Evolutionary conservation across 805 yeast species (phyloP).

Genomic region (Kuraishia hungarica): DNA sequence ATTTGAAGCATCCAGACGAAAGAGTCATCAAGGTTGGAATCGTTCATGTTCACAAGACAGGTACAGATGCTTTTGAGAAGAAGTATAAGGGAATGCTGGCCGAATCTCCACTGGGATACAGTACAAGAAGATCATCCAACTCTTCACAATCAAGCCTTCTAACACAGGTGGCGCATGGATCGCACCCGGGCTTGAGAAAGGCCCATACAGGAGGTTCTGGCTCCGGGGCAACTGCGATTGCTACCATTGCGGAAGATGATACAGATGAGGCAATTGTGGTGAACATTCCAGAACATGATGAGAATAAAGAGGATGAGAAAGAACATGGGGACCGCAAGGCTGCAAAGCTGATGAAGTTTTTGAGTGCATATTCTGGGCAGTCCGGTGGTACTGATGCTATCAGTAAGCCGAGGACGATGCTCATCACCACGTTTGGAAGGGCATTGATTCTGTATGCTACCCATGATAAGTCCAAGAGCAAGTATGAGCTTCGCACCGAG

Average conservation of each 20-base stretch:
- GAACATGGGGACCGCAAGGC: slow-evolving; percentile 6
- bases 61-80: slow-evolving; percentile 45
- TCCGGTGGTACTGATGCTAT: slow-evolving; percentile 7
- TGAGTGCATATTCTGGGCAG: slow-evolving; percentile 8
- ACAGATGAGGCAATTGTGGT: slow-evolving; percentile 20
- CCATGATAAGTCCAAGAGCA: slow-evolving; percentile 23
- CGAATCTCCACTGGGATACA: slow-evolving; percentile 50
- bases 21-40: slow-evolving; percentile 52
- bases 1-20: slow-evolving; percentile 47
- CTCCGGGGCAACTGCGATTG: slow-evolving; percentile 2
- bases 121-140: slow-evolving; percentile 23
- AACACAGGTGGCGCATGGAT: slow-evolving; percentile 36
- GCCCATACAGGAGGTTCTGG: slow-evolving; percentile 12
- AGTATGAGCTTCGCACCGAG: slow-evolving; percentile 42
- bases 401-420: slow-evolving; percentile 38
- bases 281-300: slow-evolving; percentile 10
- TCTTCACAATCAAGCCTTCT: slow-evolving; percentile 18
- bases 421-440: slow-evolving; percentile 58
- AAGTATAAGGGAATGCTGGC: slow-evolving; percentile 47
- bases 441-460: slow-evolving; percentile 42
- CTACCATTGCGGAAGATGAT: slow-evolving; percentile 7
- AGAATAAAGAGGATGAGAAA: slow-evolving; percentile 13
- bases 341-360: slow-evolving; percentile 19
- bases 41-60: slow-evolving; percentile 33
- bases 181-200: slow-evolving; percentile 30